Base-by-base conservation (phyloP, 179 eudicot species). In the Dionaea muscipula region DNA sequence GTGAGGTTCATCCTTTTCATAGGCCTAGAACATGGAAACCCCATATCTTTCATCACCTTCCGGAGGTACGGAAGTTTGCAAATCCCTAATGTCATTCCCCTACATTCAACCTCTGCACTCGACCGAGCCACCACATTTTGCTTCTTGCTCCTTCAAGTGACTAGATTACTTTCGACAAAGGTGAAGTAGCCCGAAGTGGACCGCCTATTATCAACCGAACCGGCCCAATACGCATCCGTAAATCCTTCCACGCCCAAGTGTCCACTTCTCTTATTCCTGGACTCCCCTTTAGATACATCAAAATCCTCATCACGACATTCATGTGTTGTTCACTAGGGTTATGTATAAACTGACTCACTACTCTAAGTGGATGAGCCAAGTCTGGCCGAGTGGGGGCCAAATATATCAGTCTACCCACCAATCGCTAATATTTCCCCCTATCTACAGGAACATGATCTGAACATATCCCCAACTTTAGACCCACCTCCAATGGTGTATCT, bases 291-390 rank as follows among this genome's bases (percentile, higher is more conserved):
- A 31, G 11, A 11, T 28, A 31, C 22, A 7, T 11, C 26, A 31
- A 28, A 16, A 51, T 51, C 5, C 23, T 13, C 5, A 33, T 17
- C 27, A 19, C 38, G 0, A 19, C 14, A 27, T 51, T 17, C 22
- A 51, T 27, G 28, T 25, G 54, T 26, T 28, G 12, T 8, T 51
- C 39, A 2, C 13, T 18, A 7, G 40, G 27, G 2, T 28, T 19
- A 31, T 51, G 22, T 39, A 51, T 28, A 19, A 51, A 51, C n/a
- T 51, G 24, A 39, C 12, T 28, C 13, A 47, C 51, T 6, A 47
- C 13, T 11, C 51, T 47, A 11, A 47, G 15, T 21, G 51, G 12
- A 23, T 27, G n/a, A 27, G 56, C 56, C 16, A 51, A 12, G 22
- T 51, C 14, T 4, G 22, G 16, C 22, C 56, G 2, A 7, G 23